A percentile compares a stretch with the other conserved stretches of the same genome.
Evolutionary conservation across 2,329 filamentous ascomycete species (phyloP).

Genomic region (Cytospora piceicola): DNA sequence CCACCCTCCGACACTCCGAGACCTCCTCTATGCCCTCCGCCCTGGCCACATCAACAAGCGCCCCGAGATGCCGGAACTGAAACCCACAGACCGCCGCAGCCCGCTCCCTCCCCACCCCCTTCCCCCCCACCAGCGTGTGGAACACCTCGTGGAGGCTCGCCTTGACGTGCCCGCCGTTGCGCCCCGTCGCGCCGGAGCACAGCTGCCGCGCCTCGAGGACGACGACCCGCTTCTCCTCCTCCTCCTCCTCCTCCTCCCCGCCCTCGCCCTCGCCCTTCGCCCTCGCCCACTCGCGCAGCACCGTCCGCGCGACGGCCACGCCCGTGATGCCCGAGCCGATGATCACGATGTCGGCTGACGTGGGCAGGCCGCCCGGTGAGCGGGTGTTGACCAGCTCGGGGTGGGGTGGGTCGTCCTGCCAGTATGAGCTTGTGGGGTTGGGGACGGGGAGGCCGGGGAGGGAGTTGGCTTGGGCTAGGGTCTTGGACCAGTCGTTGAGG

Average conservation of each 20-base stretch:
- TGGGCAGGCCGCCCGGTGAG: conserved; percentile 32
- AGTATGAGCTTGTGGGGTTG: conserved; percentile 50
- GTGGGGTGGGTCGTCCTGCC: conserved; percentile 49
- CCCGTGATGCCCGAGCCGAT: conserved; percentile 57
- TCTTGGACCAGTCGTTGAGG: conserved; percentile 21
- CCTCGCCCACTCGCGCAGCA: conserved; percentile 30
- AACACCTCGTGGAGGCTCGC: conserved; percentile 49
- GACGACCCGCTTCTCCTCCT: conserved; percentile 44
- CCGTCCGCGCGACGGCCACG: conserved; percentile 43
- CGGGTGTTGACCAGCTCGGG: conserved; percentile 45
- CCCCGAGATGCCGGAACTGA: conserved; percentile 47
- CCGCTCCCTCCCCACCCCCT: conserved; percentile 39
- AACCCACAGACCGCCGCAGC: conserved; percentile 50
- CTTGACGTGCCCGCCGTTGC: conserved; percentile 59
- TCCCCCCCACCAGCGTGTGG: conserved; percentile 36
- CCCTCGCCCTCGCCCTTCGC: conserved; percentile 34
- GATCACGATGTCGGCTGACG: conserved; percentile 27
- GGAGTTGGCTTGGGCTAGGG: conserved; percentile 11
- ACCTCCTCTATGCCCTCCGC: conserved; percentile 37
- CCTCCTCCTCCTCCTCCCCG: neutral
- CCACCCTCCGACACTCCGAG: conserved; percentile 49
- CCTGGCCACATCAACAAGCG: conserved; percentile 45
- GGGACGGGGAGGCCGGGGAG: conserved; percentile 47
- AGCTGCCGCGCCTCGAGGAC: conserved; percentile 56
- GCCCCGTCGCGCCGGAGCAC: conserved; percentile 57